phyloP scores from a whole-genome alignment of 1,284 basidiomycete species.

The Fomes fomentarius region DNA sequence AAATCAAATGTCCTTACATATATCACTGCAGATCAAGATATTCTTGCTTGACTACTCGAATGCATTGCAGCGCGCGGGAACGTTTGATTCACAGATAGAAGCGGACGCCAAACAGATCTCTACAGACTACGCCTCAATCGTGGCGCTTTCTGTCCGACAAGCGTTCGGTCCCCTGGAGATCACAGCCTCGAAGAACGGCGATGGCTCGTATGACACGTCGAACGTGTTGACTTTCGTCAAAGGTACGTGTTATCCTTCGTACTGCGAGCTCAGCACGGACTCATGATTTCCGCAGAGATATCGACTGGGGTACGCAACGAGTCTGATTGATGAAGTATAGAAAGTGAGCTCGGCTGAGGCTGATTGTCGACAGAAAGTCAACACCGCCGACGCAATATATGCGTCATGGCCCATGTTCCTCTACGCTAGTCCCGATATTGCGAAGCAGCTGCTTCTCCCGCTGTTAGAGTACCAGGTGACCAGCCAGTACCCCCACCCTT shows the following conservation, averaged over 20 bases:
- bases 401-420: slow-evolving; percentile 49
- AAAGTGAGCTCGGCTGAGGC: neutral
- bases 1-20: too few relatives aligned
- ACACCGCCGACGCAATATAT: slow-evolving; percentile 52
- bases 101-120: slow-evolving; percentile 24
- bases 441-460: slow-evolving; percentile 44
- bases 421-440: slow-evolving; percentile 46
- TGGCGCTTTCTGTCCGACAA: slow-evolving; percentile 45
- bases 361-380: slow-evolving; percentile 22
- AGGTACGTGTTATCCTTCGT: neutral
- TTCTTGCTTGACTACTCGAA: slow-evolving; percentile 30
- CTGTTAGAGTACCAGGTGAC: slow-evolving; percentile 43
- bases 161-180: slow-evolving; percentile 42
- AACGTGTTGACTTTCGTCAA: slow-evolving; percentile 53
- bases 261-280: neutral
- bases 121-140: slow-evolving; percentile 41
- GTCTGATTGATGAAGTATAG: neutral
- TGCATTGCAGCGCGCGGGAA: slow-evolving; percentile 21
- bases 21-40: slow-evolving; percentile 25
- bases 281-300: neutral
- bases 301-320: slow-evolving; percentile 16
- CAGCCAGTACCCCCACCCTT: neutral
- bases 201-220: slow-evolving; percentile 38
- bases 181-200: slow-evolving; percentile 32
- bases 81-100: slow-evolving; percentile 30